Evolutionary conservation across 306 rosid species (phyloP).

Genomic region (Styphnolobium japonicum): DNA sequence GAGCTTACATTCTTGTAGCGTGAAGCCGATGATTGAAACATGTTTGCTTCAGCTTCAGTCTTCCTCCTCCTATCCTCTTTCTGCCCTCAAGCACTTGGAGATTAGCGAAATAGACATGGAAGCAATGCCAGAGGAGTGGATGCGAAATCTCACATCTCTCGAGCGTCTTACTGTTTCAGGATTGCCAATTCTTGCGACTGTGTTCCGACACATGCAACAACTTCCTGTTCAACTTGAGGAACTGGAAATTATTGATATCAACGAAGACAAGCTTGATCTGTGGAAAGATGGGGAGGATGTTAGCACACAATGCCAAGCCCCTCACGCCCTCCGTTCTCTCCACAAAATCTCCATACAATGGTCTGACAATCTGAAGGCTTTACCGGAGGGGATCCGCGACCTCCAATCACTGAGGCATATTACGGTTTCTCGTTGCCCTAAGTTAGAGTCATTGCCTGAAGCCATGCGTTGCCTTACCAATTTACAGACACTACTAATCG

Average conservation of each 20-base stretch:
- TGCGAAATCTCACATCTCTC: not conserved
- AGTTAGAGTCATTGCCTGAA: not conserved
- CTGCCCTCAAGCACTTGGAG: not conserved
- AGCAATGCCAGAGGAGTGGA: not conserved
- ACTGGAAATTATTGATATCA: not conserved
- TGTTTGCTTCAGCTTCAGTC: not conserved
- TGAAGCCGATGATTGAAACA: not conserved
- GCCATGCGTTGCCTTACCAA: not conserved
- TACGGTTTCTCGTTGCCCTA: accelerated
- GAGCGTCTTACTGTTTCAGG: not conserved
- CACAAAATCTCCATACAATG: accelerated
- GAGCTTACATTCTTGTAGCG: not conserved
- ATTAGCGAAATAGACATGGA: not conserved
- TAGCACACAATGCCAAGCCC: not conserved
- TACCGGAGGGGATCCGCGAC: not conserved
- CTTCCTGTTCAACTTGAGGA: not conserved
- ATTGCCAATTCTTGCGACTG: too few relatives aligned
- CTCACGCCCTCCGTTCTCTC: not conserved
- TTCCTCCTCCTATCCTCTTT: not conserved
- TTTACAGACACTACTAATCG: not conserved
- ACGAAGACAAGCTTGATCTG: not conserved
- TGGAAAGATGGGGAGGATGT: not conserved
- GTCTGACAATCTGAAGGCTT: not conserved
- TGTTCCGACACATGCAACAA: not conserved
- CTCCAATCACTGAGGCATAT: not conserved